Base-by-base conservation (phyloP, 106 monocot genomes). In the Allium cepa region DNA sequence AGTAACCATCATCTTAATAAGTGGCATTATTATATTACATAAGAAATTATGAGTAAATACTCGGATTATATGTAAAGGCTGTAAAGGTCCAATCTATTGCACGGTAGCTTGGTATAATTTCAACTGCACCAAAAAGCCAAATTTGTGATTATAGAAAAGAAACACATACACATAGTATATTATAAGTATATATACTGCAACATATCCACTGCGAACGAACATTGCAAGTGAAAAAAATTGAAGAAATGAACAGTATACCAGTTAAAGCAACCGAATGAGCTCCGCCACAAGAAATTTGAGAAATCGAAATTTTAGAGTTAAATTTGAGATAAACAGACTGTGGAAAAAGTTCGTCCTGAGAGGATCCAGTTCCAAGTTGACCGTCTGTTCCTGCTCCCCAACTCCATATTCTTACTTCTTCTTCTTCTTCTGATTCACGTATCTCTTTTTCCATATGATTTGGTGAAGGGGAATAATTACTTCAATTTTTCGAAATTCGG, bases 361-460 rank as follows among this genome's bases (percentile, higher is more conserved):
- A 70, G 58, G 53, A 65, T 9, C 82, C 90, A 5, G 72, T 80
- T 14, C 79, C 89, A 11, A 94, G 84, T 64, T 94, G 94, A 8
- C 94, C 94, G 16, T 94, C 94, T 9, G 94, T 80, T 15, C 90
- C 90, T 0, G 90, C 94, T 11, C 94, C 94, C 94, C 94, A 94
- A 59, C 84, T 81, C 84, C 90, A 94, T 14, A 66, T 66, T 46
- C 57, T 26, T 9, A 50, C 73, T 27, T 58, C 71, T 14, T 70
- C 63, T 45, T 51, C 68, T 28, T 17, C 65, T 12, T 53, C 76
- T 4, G 60, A 17, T 57, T 8, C 53, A 3, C 3, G 13, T 15
- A 17, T 49, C 10, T 64, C 48, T 13, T 8, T 45, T 64, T 64
- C 64, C 15, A 55, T 55, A 5, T 36, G 5, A 4, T 36, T 36